phyloP scores from a whole-genome alignment of 805 yeast genomes.

The Spathaspora arborariae region DNA sequence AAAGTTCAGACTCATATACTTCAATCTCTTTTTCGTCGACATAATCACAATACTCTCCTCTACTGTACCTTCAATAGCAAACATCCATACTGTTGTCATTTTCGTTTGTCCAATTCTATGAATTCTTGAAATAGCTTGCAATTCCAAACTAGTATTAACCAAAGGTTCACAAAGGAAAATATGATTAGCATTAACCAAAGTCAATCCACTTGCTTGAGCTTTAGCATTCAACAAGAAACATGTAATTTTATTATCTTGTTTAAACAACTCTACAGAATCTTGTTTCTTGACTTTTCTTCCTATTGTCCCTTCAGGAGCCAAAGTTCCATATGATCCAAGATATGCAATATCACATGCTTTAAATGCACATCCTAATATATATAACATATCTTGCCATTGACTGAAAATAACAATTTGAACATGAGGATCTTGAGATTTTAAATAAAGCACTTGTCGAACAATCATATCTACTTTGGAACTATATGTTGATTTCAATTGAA shows the following conservation, averaged over 20 bases:
- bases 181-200: slow-evolving; percentile 87
- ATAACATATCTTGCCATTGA: slow-evolving; percentile 79
- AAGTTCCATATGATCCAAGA: slow-evolving; percentile 50
- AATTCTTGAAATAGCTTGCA: slow-evolving; percentile 88
- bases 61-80: slow-evolving; percentile 76
- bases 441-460: slow-evolving; percentile 63
- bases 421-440: slow-evolving; percentile 51
- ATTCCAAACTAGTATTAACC: slow-evolving; percentile 78
- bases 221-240: slow-evolving; percentile 84
- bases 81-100: slow-evolving; percentile 89
- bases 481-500: slow-evolving; percentile 40
- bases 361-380: slow-evolving; percentile 63
- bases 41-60: slow-evolving; percentile 82
- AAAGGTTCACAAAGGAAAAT: slow-evolving; percentile 91
- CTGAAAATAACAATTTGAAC: slow-evolving; percentile 87
- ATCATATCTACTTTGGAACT: slow-evolving; percentile 89
- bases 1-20: slow-evolving; percentile 23
- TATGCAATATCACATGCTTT: slow-evolving; percentile 51
- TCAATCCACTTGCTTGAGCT: slow-evolving; percentile 87
- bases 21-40: slow-evolving; percentile 58
- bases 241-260: slow-evolving; percentile 58
- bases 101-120: slow-evolving; percentile 87
- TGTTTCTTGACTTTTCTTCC: slow-evolving; percentile 24
- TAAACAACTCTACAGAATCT: slow-evolving; percentile 55
- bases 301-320: slow-evolving; percentile 26